Evolutionary conservation across 192 early-diverging fungal genomes (phyloP).

Genomic region (Backusella tuberculispora): DNA sequence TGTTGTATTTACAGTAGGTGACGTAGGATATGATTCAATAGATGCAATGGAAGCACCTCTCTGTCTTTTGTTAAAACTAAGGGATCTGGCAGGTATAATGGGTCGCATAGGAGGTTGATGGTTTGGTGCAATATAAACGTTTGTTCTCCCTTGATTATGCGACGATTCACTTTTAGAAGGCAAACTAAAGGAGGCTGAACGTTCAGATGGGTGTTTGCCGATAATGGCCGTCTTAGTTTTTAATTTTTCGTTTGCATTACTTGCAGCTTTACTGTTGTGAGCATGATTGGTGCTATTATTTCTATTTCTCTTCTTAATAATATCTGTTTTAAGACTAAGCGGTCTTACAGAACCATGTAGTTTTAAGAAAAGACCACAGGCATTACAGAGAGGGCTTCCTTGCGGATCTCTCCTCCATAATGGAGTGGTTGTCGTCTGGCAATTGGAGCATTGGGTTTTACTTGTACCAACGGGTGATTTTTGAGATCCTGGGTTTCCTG

Average conservation of each 20-base stretch:
- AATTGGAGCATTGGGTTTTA: conserved; percentile 34
- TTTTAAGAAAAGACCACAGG: conserved; percentile 96
- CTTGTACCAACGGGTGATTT: not conserved
- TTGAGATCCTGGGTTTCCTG: not conserved
- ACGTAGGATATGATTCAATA: not conserved
- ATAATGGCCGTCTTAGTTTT: not conserved
- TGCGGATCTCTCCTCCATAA: conserved; percentile 92
- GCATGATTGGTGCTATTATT: conserved; percentile 3
- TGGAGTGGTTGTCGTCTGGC: conserved; percentile 74
- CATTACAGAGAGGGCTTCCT: conserved; percentile 95
- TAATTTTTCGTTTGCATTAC: not conserved
- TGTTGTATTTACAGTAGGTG: not conserved
- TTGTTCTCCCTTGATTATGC: not conserved
- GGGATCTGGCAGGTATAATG: not conserved
- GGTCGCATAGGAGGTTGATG: not conserved
- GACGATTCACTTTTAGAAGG: not conserved
- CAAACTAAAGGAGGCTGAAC: not conserved
- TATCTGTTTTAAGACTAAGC: conserved; percentile 85
- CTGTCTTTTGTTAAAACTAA: not conserved
- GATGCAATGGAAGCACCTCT: not conserved
- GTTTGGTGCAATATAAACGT: conserved; percentile 7
- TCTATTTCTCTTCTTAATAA: conserved; percentile 92
- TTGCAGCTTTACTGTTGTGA: not conserved
- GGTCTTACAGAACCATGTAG: conserved; percentile 91
- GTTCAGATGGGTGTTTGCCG: not conserved